phyloP scores from a whole-genome alignment of 352 stramenopile genomes.

The Peronospora tabacina region DNA sequence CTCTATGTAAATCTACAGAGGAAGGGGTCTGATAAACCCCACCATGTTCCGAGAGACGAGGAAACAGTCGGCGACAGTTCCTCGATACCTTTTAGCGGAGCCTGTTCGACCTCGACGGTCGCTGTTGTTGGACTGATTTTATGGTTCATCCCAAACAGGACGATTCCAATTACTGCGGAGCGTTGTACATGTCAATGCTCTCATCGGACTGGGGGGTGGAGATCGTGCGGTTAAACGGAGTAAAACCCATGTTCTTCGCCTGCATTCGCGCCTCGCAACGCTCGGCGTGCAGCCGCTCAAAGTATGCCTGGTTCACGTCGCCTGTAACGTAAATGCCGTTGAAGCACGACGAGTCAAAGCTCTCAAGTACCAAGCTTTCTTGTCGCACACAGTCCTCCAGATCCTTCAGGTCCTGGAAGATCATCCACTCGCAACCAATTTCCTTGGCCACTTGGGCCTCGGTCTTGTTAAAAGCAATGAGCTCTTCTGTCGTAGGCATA shows the following conservation, averaged over 20 bases:
- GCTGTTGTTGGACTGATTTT: slow-evolving; percentile 14
- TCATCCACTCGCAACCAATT: slow-evolving; percentile 94
- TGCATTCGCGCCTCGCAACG: slow-evolving; percentile 78
- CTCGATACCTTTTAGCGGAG: slow-evolving; percentile 3
- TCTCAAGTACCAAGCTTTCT: slow-evolving; percentile 57
- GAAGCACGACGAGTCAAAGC: slow-evolving; percentile 97
- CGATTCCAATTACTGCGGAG: slow-evolving; percentile 49
- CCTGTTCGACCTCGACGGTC: slow-evolving; percentile 6
- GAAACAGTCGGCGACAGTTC: slow-evolving; percentile 16
- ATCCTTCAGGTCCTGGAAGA: slow-evolving; percentile 90
- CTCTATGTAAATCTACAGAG: slow-evolving; percentile 34
- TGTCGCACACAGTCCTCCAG: slow-evolving; percentile 84
- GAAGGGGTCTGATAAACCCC: slow-evolving; percentile 6
- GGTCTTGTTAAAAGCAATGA: slow-evolving; percentile 94
- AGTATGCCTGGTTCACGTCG: slow-evolving; percentile 84
- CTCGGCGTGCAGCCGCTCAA: slow-evolving; percentile 69
- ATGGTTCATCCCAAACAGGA: slow-evolving; percentile 10
- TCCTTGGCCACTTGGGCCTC: slow-evolving; percentile 91
- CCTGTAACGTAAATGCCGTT: slow-evolving; percentile 94
- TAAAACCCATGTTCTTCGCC: slow-evolving; percentile 78
- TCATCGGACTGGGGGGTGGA: slow-evolving; percentile 74
- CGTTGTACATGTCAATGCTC: slow-evolving; percentile 87
- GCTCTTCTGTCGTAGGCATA: slow-evolving; percentile 95
- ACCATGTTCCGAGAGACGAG: slow-evolving; percentile 13
- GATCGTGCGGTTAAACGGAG: slow-evolving; percentile 67